Conservation (phyloP, 2,329 filamentous ascomycete genomes). For the Trichoderma lentiforme region DNA sequence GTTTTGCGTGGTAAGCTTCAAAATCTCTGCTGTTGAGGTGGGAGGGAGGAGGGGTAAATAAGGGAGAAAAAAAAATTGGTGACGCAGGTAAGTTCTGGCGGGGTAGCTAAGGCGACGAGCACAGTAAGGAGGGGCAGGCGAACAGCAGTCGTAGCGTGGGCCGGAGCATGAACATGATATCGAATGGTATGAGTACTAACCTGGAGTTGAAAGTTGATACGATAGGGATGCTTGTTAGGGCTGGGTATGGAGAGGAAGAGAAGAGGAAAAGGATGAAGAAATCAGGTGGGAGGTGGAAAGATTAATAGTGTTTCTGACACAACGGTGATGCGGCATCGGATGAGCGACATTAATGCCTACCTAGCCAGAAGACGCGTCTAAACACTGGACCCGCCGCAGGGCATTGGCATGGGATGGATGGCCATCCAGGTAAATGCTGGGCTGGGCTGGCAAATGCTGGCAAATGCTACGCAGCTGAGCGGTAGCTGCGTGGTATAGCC, state of each 20-base stretch:
- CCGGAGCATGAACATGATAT: not conserved
- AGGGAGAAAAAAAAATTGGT: constrained; percentile 20
- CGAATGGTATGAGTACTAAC: not conserved
- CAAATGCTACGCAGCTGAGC: not conserved
- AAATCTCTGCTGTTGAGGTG: constrained; percentile 17
- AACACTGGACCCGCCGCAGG: not conserved
- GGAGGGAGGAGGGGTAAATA: constrained; percentile 22
- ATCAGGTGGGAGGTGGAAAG: constrained; percentile 16
- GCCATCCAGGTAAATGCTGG: not conserved
- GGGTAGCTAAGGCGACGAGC: constrained; percentile 13
- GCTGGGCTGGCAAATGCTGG: not conserved
- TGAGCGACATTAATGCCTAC: constrained; percentile 13
- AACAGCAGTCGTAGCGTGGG: not conserved
- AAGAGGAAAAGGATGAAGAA: constrained; percentile 4
- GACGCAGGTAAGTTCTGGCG: constrained; percentile 10
- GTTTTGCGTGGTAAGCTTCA: constrained; percentile 22
- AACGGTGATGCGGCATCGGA: constrained; percentile 20
- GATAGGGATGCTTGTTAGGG: not conserved
- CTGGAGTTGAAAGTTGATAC: not conserved
- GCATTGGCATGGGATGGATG: not conserved
- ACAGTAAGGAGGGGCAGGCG: not conserved
- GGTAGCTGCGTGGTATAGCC: not conserved
- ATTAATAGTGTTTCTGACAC: constrained; percentile 16
- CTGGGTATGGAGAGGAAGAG: constrained; percentile 4
- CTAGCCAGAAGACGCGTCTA: not conserved